These are phyloP conservation scores for Phytophthora pluvialis DNA, from an alignment of 352 stramenopile species.

Conservation along the genomic window DNA sequence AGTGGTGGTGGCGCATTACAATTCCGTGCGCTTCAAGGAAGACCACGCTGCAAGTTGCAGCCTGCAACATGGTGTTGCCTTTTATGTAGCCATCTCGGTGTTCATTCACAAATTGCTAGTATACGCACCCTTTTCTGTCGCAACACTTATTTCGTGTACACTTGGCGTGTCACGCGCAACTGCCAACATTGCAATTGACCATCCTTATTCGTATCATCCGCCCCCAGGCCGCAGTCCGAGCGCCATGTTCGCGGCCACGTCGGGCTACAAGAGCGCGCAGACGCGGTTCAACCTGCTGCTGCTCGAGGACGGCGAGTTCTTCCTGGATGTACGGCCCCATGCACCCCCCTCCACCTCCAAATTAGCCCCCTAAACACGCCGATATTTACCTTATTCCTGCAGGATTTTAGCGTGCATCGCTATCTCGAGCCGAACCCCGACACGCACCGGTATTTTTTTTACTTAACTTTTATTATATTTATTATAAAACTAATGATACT, in stretches of 20 bases:
- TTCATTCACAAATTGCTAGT: not conserved
- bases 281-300: conserved; percentile 93
- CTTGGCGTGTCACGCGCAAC: conserved; percentile 18
- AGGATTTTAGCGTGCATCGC: conserved; percentile 88
- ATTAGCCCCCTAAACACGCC: not conserved
- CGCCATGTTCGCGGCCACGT: conserved; percentile 49
- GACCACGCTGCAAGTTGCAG: too few species aligned
- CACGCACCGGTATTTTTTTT: conserved; percentile 50
- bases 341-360: not conserved
- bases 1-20: too few species aligned
- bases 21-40: too few species aligned
- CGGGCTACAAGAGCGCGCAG: conserved; percentile 55
- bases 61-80: too few species aligned
- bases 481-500: conserved; percentile 5
- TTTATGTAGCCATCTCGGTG: conserved; percentile 11
- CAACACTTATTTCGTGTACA: conserved; percentile 9
- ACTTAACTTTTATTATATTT: conserved; percentile 4
- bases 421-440: conserved; percentile 68
- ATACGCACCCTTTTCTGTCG: conserved; percentile 3
- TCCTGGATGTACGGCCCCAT: conserved; percentile 81
- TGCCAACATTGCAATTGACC: conserved; percentile 7
- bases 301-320: conserved; percentile 95
- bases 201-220: conserved; percentile 3
- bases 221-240: not conserved
- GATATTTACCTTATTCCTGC: conserved; percentile 17